Base-by-base conservation (phyloP, 495 filamentous ascomycete species). In the Trichocladium antarcticum region DNA sequence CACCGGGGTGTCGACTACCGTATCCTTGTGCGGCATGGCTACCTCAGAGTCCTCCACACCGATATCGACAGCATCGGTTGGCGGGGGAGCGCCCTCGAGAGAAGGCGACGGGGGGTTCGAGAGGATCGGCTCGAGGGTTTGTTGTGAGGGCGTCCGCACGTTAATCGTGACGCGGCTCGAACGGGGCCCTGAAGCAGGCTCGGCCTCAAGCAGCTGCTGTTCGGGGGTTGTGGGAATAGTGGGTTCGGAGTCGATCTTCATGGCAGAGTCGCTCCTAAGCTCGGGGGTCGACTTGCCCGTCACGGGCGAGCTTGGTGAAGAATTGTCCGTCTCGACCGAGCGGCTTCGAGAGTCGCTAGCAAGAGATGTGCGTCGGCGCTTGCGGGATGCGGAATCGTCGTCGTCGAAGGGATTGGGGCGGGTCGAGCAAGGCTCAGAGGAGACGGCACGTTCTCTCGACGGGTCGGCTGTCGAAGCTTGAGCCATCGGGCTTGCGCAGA, bases 361-460 rank as follows among this genome's bases (percentile, higher is more conserved):
- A 45, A 62, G 62, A 31, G 66, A 73, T 29, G 66, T 73, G 47
- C 69, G 66, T 43, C 72, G 72, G 10, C 75, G 73, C 58, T 79
- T 79, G 42, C 74, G 62, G 42, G 74, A 69, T n/a, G 68, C 63
- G 41, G 65, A 47, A 40, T 74, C 72, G 58, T 64, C 62, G 62
- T 73, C 69, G 65, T 74, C 71, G 58, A 77, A 79, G 28, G 74
- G 75, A 47, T 78, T 77, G 34, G 71, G 69, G 46, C 74, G 72
- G 56, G 71, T 72, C 57, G 75, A 76, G 68, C 73, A 71, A 64
- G 74, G 72, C 69, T 79, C 75, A 58, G 74, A 77, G 56, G 75
- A 78, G 63, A 68, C 64, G 52, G 74, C 72, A 67, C 74, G 73
- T 68, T 76, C 72, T 71, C 65, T 70, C 62, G 68, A 63, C 59